Conservation (phyloP, 1,284 basidiomycete genomes). For the Apiotrichum mycotoxinovorans region DNA sequence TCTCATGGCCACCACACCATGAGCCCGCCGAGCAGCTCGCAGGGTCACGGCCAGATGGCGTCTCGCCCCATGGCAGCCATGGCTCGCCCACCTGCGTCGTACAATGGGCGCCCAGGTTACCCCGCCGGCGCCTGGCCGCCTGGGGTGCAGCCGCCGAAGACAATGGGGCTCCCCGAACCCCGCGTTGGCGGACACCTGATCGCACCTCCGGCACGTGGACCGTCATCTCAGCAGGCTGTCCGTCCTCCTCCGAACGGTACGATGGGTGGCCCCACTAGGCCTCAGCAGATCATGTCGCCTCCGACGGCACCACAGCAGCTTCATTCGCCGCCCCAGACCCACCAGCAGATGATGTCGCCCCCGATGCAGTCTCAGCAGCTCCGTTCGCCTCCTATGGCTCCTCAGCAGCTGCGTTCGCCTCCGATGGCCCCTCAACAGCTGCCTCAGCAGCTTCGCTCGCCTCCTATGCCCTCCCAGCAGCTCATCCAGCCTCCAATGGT, state of each 20-base stretch:
- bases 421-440: background rate
- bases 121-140: background rate
- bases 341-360: background rate
- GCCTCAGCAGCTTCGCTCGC: background rate
- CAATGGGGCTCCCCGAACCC: background rate
- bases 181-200: background rate
- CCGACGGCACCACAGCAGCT: background rate
- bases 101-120: background rate
- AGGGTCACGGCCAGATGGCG: background rate
- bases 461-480: background rate
- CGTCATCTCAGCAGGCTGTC: background rate
- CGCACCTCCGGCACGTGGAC: background rate
- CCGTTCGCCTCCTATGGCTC: background rate
- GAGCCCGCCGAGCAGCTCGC: background rate
- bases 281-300: background rate
- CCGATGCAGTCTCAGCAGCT: background rate
- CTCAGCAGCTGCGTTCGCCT: background rate
- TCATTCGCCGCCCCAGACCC: background rate
- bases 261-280: background rate
- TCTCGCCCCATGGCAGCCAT: background rate
- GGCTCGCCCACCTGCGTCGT: background rate
- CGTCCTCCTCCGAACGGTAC: background rate
- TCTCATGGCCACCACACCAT: conserved; percentile 8
- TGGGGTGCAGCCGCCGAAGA: background rate
- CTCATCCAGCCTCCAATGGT: background rate